These are phyloP conservation scores for Pseudogymnoascus pannorum DNA, from an alignment of 2,329 filamentous ascomycete species.

Conservation along the genomic window DNA sequence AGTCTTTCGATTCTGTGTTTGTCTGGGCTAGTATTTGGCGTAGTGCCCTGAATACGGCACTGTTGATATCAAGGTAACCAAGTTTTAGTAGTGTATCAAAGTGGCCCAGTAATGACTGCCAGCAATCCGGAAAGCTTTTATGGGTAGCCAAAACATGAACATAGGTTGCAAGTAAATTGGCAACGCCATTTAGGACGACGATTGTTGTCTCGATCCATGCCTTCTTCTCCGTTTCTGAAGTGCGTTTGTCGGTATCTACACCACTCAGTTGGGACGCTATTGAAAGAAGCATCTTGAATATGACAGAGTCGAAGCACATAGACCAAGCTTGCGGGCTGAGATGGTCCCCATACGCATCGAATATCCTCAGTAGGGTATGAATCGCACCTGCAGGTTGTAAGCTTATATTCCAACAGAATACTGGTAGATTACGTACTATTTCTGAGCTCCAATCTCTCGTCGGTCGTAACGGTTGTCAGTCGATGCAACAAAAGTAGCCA, in stretches of 20 bases:
- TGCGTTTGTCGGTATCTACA: constrained; percentile 30
- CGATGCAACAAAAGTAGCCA: constrained; percentile 72
- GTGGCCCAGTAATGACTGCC: constrained; percentile 65
- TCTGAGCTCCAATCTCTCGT: constrained; percentile 66
- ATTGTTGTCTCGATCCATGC: constrained; percentile 71
- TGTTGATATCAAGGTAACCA: constrained; percentile 61
- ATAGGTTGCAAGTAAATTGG: constrained; percentile 67
- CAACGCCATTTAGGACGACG: constrained; percentile 65
- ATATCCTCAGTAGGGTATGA: constrained; percentile 83
- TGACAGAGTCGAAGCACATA: constrained; percentile 70
- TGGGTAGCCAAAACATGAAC: constrained; percentile 64
- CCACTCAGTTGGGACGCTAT: constrained; percentile 51
- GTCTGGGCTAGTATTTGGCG: constrained; percentile 49
- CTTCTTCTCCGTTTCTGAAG: constrained; percentile 35
- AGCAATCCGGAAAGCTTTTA: constrained; percentile 61
- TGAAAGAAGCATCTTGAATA: constrained; percentile 69
- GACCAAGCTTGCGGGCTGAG: constrained; percentile 74
- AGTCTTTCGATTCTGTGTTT: constrained; percentile 33
- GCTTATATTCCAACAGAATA: constrained; percentile 31
- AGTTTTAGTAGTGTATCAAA: constrained; percentile 59
- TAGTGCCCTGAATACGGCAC: constrained; percentile 62
- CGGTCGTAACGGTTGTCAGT: constrained; percentile 63
- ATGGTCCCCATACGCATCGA: constrained; percentile 82
- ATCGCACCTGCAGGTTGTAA: constrained; percentile 55
- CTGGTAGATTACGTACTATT: constrained; percentile 49